Percentiles rank a stretch among this genome's conserved stretches.
phyloP scores from a whole-genome alignment of 75 land plant species.

The Isoetes taiwanensis region DNA sequence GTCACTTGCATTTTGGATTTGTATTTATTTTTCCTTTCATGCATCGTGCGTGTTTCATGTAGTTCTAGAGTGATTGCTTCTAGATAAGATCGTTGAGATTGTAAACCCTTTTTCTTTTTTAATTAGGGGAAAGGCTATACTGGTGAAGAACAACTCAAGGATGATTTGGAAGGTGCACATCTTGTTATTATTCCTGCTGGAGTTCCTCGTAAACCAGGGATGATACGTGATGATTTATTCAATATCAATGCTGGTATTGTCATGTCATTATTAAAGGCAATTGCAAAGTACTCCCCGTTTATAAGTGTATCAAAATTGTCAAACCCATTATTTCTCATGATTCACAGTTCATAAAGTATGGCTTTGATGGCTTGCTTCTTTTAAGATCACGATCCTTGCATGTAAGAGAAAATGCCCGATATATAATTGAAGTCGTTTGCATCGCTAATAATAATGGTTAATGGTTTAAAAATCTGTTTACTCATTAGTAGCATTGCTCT shows the following conservation, averaged over 20 bases:
- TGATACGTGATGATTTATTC: conserved; percentile 16
- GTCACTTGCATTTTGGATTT: no score
- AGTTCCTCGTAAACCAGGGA: conserved; percentile 16
- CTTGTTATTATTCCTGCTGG: conserved; percentile 39
- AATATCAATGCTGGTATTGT: conserved; percentile 22
- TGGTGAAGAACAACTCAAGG: conserved; percentile 63
- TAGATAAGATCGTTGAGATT: no score
- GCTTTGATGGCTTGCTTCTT: no score
- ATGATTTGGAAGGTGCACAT: conserved; percentile 75
- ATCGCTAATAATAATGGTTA: no score
- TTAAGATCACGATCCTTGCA: no score
- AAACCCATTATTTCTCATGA: no score
- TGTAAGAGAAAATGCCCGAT: background rate
- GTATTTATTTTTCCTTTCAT: background rate
- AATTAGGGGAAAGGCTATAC: conserved; percentile 61
- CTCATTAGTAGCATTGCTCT: background rate
- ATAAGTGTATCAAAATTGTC: conserved; percentile 27
- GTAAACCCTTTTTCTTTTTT: no score
- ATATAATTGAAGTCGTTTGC: background rate
- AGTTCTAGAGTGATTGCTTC: background rate
- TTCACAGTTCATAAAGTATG: no score
- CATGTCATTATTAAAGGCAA: background rate
- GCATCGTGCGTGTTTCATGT: background rate
- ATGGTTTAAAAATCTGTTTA: background rate
- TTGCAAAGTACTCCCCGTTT: conserved; percentile 19